A percentile compares a stretch with the other conserved stretches of the same genome.
Evolutionary conservation across 768 basidiomycete species (phyloP).

Genomic region (Xanthoconium stramineum): DNA sequence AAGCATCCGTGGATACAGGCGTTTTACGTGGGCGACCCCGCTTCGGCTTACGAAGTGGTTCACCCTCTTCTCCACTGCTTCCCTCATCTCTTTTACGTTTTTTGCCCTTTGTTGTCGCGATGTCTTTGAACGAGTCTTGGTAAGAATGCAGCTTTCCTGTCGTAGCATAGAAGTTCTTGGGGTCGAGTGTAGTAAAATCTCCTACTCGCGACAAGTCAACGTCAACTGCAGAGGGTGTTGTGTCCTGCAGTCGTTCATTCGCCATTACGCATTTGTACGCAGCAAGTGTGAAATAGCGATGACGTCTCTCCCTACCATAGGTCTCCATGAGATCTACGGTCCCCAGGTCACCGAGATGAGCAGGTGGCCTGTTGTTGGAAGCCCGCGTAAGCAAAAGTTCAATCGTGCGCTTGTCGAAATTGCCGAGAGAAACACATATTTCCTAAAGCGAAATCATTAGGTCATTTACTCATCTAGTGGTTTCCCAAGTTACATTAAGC

Average conservation of each 20-base stretch:
- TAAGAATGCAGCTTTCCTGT: conserved; percentile 40
- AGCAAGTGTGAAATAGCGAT: conserved; percentile 75
- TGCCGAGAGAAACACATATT: conserved; percentile 54
- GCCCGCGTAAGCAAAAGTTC: conserved; percentile 76
- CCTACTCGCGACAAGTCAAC: conserved; percentile 51
- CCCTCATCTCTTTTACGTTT: conserved; percentile 34
- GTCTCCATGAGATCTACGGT: conserved; percentile 77
- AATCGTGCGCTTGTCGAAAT: conserved; percentile 78
- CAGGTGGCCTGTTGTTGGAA: conserved; percentile 59
- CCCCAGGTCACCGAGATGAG: conserved; percentile 69
- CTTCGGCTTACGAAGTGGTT: conserved; percentile 36
- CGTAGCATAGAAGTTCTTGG: conserved; percentile 54
- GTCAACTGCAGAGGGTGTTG: conserved; percentile 39
- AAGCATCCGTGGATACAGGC: conserved; percentile 4
- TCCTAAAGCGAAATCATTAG: conserved; percentile 43
- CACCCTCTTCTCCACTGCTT: conserved; percentile 17
- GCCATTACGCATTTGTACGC: conserved; percentile 63
- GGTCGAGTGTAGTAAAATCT: conserved; percentile 46
- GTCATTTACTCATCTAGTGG: neutral
- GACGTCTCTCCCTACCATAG: conserved; percentile 79
- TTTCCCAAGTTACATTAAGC: conserved; percentile 48
- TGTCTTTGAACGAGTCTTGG: conserved; percentile 49
- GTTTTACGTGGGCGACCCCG: conserved; percentile 55
- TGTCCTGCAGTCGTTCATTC: conserved; percentile 61
- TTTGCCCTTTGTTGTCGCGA: conserved; percentile 15